Evolutionary conservation across 805 yeast species (phyloP), one percentile per base, ranked within the genome.

Genomic region (Saturnispora serradocipensis): DNA sequence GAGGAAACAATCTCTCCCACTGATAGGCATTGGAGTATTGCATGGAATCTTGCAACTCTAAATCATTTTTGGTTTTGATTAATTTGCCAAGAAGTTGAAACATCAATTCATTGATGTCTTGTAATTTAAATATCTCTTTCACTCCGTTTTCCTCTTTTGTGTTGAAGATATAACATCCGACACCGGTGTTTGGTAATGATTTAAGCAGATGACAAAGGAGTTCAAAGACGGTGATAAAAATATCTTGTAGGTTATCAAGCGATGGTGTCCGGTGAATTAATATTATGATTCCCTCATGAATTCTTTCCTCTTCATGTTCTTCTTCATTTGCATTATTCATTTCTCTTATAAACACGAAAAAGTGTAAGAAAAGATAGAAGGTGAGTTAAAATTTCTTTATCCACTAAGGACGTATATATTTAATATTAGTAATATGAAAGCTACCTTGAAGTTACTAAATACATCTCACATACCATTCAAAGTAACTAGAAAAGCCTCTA

Each of bases 131-230:
- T 13, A 85, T 59, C 51, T 72, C 71, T 52, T 70, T 66, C 3
- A 85, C 68, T 0, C 84, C 81, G 22, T 51, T 38, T 18, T 67
- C 50, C 50, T 69, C 40, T 48, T 56, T 59, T 64, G 77, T 76
- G 61, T 77, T 80, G 66, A 77, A 80, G 15, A 85, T 61, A 59
- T 82, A 78, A 45, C 89, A 77, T 0, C 96, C 97, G 25, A 88
- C 70, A 0, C 88, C 90, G 1, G 91, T 84, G 44, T 73, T 71
- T 1, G 89, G 87, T 38, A 78, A 66, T 0, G 84, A 73, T 34
- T 85, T 79, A 2, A 85, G 79, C 52, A 87, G 69, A 46, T 80
- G 83, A 3, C 82, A 72, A 67, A 88, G 76, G 35, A 88, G 68
- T n/a, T 78, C 80, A 49, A 75, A 70, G 6, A 86, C 70, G 2